Evolutionary conservation across 208 protist genomes (phyloP).

Genomic region (Phytomonas sp.): DNA sequence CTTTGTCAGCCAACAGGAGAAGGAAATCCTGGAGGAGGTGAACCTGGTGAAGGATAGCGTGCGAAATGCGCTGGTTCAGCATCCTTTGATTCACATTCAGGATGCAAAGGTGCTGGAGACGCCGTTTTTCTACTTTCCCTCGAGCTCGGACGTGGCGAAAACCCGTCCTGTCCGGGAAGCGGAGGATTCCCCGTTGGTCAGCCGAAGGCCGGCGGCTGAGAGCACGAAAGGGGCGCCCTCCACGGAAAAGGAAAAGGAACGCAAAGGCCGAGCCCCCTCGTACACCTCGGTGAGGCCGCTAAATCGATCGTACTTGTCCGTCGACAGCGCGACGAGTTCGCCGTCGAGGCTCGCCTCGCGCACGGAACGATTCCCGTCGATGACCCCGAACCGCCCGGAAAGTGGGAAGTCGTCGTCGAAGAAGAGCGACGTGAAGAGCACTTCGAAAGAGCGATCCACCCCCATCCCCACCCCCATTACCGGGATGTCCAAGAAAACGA

Average conservation of each 20-base stretch:
- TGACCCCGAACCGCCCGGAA: not conserved
- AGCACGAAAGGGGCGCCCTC: not conserved
- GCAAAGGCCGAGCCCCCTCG: not conserved
- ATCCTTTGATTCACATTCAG: constrained; percentile 13
- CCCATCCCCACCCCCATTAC: too few species aligned
- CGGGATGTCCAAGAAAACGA: not conserved
- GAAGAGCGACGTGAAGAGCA: not conserved
- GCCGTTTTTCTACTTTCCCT: constrained; percentile 15
- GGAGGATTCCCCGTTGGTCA: not conserved
- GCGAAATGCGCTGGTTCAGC: constrained; percentile 5
- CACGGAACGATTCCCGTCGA: not conserved
- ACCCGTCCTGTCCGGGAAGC: not conserved
- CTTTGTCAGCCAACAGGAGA: constrained; percentile 20
- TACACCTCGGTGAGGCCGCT: not conserved
- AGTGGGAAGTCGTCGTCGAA: not conserved
- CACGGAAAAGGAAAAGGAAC: not conserved
- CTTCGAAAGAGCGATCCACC: not conserved
- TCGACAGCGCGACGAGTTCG: not conserved
- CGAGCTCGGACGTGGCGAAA: too few species aligned
- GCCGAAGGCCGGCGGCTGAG: not conserved
- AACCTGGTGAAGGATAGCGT: constrained; percentile 9
- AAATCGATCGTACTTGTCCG: not conserved
- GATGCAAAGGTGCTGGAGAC: constrained; percentile 14
- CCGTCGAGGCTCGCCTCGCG: not conserved
- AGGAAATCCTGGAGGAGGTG: constrained; percentile 19